Percentiles rank a stretch among this genome's conserved stretches.
phyloP scores from a whole-genome alignment of 345 rosid genomes.

The Mangifera indica region DNA sequence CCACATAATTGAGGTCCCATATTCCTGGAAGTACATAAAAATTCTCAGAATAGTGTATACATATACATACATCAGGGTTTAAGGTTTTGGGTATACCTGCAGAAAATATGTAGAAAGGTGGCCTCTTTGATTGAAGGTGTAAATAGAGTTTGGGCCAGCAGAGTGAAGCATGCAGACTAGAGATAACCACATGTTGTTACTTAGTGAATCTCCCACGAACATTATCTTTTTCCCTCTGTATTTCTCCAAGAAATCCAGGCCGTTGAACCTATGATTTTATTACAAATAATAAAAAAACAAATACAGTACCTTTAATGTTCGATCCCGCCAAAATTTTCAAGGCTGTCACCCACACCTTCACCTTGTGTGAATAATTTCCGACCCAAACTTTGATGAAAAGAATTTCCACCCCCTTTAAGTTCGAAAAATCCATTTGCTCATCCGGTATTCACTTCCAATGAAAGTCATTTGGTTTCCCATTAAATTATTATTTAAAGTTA shows the following conservation, averaged over 20 bases:
- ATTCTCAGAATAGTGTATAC: no score
- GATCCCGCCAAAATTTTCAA: no score
- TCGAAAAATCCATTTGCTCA: no score
- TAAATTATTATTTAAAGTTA: no score
- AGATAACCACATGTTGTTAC: slow-evolving; percentile 45
- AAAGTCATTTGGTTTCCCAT: no score
- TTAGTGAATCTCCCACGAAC: slow-evolving; percentile 49
- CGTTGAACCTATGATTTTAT: slow-evolving; percentile 22
- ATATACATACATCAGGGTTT: no score
- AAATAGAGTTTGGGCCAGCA: slow-evolving; percentile 25
- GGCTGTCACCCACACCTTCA: no score
- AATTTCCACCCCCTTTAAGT: no score
- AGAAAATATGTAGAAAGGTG: slow-evolving; percentile 21
- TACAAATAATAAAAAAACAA: not conserved
- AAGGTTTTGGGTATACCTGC: slow-evolving; percentile 28
- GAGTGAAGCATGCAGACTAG: slow-evolving; percentile 35
- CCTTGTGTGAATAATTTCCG: no score
- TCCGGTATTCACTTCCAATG: no score
- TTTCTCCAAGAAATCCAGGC: slow-evolving; percentile 35
- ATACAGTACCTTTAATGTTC: no score
- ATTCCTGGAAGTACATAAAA: slow-evolving; percentile 36
- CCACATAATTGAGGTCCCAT: slow-evolving; percentile 35
- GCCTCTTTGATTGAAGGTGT: not conserved
- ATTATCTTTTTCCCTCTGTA: slow-evolving; percentile 37
- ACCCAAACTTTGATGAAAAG: no score